These are phyloP conservation scores for Phytophthora fragariaefolia DNA, from an alignment of 352 stramenopile genomes.

Conservation along the genomic window DNA sequence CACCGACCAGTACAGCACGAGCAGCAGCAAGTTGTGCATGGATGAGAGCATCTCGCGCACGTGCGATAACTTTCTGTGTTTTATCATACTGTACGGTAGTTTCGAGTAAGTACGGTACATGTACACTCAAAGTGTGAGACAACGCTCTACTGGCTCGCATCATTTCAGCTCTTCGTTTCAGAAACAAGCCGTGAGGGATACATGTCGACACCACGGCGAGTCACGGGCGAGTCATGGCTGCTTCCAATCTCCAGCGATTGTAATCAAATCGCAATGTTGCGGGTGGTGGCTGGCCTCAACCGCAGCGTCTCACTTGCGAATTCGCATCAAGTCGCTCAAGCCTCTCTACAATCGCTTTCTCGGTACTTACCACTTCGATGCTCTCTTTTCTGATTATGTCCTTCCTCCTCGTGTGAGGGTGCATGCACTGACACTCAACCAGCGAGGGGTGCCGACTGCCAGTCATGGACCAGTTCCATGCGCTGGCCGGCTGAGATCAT, in stretches of 20 bases:
- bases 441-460: slow-evolving; percentile 67
- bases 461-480: slow-evolving; percentile 57
- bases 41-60: no score
- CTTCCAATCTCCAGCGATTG: slow-evolving; percentile 11
- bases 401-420: background rate
- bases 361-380: background rate
- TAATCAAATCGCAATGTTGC: slow-evolving; percentile 2
- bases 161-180: no score
- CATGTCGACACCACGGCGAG: no score
- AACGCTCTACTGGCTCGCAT: no score
- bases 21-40: no score
- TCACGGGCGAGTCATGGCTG: no score
- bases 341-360: background rate
- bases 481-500: slow-evolving; percentile 61
- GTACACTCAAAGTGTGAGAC: no score
- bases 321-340: slow-evolving; percentile 7
- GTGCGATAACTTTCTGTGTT: no score
- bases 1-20: no score
- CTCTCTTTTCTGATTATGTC: background rate
- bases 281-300: background rate
- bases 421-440: slow-evolving; percentile 50
- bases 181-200: no score
- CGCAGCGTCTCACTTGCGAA: slow-evolving; percentile 23
- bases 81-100: no score
- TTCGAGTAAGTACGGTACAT: no score